Conservation (phyloP, 768 basidiomycete genomes). For the Boletales sp. region DNA sequence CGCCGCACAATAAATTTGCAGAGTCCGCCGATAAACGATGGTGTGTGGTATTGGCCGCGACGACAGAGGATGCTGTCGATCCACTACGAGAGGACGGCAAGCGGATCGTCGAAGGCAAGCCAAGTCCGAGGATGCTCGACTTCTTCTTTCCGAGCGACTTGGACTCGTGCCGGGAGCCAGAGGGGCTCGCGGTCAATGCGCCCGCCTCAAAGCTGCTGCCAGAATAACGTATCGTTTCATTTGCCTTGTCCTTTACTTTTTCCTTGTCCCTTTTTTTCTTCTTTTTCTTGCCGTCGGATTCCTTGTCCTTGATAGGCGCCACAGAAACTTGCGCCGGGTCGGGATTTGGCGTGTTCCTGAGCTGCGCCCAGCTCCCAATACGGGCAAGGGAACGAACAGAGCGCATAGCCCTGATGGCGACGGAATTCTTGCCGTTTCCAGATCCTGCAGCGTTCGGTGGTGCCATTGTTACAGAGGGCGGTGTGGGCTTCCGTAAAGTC, state of each 20-base stretch:
- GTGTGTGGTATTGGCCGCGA: constrained; percentile 6
- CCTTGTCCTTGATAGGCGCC: constrained; percentile 27
- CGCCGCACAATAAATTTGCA: constrained; percentile 25
- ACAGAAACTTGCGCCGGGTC: constrained; percentile 24
- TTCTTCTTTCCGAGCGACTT: constrained; percentile 53
- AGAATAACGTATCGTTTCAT: constrained; percentile 43
- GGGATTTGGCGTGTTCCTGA: constrained; percentile 38
- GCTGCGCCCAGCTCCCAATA: constrained; percentile 69
- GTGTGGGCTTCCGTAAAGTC: constrained; percentile 17
- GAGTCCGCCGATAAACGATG: constrained; percentile 33
- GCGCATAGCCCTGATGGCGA: constrained; percentile 76
- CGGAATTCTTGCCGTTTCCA: constrained; percentile 48
- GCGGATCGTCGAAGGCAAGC: constrained; percentile 54
- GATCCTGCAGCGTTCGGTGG: constrained; percentile 28
- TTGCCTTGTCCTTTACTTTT: constrained; percentile 31
- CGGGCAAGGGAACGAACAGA: constrained; percentile 70
- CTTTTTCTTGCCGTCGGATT: constrained; percentile 32
- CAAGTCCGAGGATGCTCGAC: constrained; percentile 57
- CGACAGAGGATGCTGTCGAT: constrained; percentile 35
- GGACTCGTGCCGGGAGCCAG: constrained; percentile 17
- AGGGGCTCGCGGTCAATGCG: constrained; percentile 40
- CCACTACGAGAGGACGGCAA: constrained; percentile 36
- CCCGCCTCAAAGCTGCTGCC: constrained; percentile 70
- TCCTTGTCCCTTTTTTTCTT: constrained; percentile 39
- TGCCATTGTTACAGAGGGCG: constrained; percentile 32